These are phyloP conservation scores for Corynespora cassiicola DNA, from an alignment of 2,329 filamentous ascomycete species.

Conservation along the genomic window DNA sequence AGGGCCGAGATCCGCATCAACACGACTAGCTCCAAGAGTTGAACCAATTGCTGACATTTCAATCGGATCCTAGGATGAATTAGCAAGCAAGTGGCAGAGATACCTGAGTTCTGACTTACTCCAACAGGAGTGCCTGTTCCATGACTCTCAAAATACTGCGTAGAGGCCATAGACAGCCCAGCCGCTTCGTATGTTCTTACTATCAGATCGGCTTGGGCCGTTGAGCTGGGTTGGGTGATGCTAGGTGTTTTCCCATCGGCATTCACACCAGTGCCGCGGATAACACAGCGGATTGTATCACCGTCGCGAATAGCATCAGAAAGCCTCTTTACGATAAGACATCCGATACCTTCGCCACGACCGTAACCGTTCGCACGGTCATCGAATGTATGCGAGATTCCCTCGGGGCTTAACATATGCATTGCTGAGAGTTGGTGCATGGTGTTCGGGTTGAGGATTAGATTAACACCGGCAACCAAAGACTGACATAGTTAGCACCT, in stretches of 20 bases:
- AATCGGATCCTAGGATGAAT: background rate
- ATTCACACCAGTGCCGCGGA: conserved; percentile 24
- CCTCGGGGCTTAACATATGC: conserved; percentile 31
- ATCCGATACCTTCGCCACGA: conserved; percentile 63
- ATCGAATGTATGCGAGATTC: conserved; percentile 46
- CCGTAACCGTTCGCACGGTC: conserved; percentile 66
- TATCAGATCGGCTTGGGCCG: conserved; percentile 43
- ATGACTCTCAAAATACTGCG: conserved; percentile 41
- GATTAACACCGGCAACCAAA: conserved; percentile 1
- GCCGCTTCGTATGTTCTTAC: conserved; percentile 39
- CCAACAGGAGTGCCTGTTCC: conserved; percentile 65
- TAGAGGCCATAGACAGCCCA: conserved; percentile 27
- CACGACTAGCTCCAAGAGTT: too few relatives aligned
- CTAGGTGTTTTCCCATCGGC: conserved; percentile 20
- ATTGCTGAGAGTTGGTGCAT: background rate
- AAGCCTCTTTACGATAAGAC: conserved; percentile 25
- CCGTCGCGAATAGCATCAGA: conserved; percentile 19
- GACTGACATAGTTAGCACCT: background rate
- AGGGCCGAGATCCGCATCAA: background rate
- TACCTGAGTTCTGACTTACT: too few relatives aligned
- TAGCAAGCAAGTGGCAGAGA: background rate
- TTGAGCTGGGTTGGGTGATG: conserved; percentile 44
- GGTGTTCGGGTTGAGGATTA: background rate
- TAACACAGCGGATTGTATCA: conserved; percentile 26
- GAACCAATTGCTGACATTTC: conserved; percentile 23